Evolutionary conservation across 495 filamentous ascomycete species (phyloP), one percentile per base, ranked within the genome.

Genomic region (Eremomyces bilateralis): DNA sequence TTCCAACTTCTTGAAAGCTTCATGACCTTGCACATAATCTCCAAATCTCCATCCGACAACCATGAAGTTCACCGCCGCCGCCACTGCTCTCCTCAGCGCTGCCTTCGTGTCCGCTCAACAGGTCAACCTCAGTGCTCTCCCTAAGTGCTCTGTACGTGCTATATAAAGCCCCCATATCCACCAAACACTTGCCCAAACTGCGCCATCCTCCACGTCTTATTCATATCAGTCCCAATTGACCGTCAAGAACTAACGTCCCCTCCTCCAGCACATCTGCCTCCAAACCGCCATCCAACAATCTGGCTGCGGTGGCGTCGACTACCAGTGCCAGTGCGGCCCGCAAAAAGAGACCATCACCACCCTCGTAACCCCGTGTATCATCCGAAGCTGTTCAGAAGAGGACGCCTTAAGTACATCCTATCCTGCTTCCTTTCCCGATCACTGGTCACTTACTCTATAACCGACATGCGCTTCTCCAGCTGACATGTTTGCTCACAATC

Each of bases 251-350:
- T 15, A 6, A 33, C 4, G n/a, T n/a, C n/a, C 15, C 1, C 22
- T 18, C 10, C 18, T 11, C 34, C 33, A 49, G 46, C 21, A 46
- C 21, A 11, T 33, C 13, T 55, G 52, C 36, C 44, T 53, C 38
- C 33, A 31, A n/a, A 19, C 36, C 33, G 52, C 50, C 36, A 40
- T 52, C 42, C 18, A 31, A 20, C 35, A 36, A 5, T 27, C 46
- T 19, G 40, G 37, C 17, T 56, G 52, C 43, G 11, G 11, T 15
- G 15, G 40, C 24, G 42, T 38, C 10, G 50, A 56, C 35, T 39
- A 29, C 24, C 29, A 36, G 4, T 56, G 52, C 48, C 48, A 52
- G 33, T 56, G 52, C 49, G 50, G 48, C 15, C 50, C 44, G 1
- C 45, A 45, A 22, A n/a, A 21, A 20, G 34, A 38, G 13, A 39